Conservation (phyloP, 2,329 filamentous ascomycete species). For the Graphilbum ipis-grandicollis region DNA sequence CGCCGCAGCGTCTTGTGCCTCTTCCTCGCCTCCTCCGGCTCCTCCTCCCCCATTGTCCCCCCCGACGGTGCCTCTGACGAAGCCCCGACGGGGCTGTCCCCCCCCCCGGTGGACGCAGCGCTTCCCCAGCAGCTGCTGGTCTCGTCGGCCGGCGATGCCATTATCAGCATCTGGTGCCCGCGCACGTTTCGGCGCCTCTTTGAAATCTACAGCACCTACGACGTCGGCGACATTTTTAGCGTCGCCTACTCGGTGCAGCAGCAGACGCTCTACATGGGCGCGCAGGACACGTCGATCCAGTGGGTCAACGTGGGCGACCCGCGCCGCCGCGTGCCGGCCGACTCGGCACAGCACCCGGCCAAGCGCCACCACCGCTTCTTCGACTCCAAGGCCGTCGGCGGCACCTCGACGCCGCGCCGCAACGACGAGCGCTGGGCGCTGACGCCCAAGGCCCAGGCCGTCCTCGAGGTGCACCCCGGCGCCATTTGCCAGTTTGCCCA, state of each 20-base stretch:
- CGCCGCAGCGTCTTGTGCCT: conserved; percentile 80
- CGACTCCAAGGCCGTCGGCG: conserved; percentile 75
- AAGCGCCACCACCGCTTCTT: conserved; percentile 78
- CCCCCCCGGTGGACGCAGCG: too few relatives aligned
- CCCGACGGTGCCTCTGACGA: conserved; percentile 12
- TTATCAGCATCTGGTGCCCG: conserved; percentile 88
- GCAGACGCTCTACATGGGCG: conserved; percentile 76
- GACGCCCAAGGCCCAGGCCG: conserved; percentile 34
- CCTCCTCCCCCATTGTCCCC: too few relatives aligned
- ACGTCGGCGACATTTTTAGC: conserved; percentile 91
- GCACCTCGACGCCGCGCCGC: conserved; percentile 58
- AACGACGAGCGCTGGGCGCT: conserved; percentile 38
- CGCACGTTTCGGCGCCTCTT: conserved; percentile 59
- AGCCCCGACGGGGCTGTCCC: conserved; percentile 40
- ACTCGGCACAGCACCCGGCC: conserved; percentile 53
- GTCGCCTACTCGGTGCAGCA: conserved; percentile 70
- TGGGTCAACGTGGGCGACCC: conserved; percentile 67
- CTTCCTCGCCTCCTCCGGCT: conserved; percentile 51
- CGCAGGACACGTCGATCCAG: conserved; percentile 88
- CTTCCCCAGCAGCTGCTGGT: conserved; percentile 43
- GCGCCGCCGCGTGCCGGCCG: conserved; percentile 37
- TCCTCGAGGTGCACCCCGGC: conserved; percentile 65
- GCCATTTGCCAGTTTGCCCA: conserved; percentile 82
- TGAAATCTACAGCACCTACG: conserved; percentile 84
- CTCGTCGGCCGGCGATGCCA: conserved; percentile 82